phyloP scores from a whole-genome alignment of 495 filamentous ascomycete genomes.

The Viridothelium virens region DNA sequence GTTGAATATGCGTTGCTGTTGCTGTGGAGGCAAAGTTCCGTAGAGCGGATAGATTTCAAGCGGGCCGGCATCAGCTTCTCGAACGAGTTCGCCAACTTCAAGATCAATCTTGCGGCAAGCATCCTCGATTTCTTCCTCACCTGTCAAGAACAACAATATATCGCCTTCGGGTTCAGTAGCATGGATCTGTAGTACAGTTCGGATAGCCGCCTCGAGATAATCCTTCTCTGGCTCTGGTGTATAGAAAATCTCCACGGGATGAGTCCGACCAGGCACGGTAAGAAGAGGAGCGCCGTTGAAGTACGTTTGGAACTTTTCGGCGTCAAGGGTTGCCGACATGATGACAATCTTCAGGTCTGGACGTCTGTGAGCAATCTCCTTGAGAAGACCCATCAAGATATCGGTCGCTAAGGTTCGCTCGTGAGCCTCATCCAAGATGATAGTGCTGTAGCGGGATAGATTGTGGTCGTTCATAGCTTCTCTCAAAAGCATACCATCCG shows the following conservation, averaged over 20 bases:
- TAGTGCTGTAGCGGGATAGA: constrained; percentile 85
- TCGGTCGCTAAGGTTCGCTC: constrained; percentile 93
- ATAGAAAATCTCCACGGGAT: constrained; percentile 97
- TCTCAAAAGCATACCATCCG: constrained; percentile 95
- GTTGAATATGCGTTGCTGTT: constrained; percentile 94
- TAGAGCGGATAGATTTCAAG: constrained; percentile 89
- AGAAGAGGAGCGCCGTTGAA: constrained; percentile 91
- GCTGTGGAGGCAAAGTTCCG: constrained; percentile 79
- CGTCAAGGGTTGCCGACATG: constrained; percentile 97
- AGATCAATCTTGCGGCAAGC: constrained; percentile 82
- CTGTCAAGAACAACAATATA: constrained; percentile 91
- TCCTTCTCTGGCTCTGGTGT: constrained; percentile 94
- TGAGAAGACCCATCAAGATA: constrained; percentile 90
- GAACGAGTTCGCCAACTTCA: constrained; percentile 82
- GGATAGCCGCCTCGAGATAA: constrained; percentile 89
- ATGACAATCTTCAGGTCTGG: constrained; percentile 92
- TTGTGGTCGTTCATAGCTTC: constrained; percentile 98
- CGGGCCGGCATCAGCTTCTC: constrained; percentile 85
- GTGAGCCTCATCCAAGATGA: constrained; percentile 98
- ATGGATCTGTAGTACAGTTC: constrained; percentile 95
- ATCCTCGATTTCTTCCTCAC: constrained; percentile 99
- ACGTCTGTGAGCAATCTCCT: constrained; percentile 69
- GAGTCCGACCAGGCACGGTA: constrained; percentile 89
- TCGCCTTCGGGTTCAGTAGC: constrained; percentile 87
- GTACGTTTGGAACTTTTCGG: constrained; percentile 96